Base-by-base conservation (phyloP, 148 eudicot genomes). In the Bassia scoparia region DNA sequence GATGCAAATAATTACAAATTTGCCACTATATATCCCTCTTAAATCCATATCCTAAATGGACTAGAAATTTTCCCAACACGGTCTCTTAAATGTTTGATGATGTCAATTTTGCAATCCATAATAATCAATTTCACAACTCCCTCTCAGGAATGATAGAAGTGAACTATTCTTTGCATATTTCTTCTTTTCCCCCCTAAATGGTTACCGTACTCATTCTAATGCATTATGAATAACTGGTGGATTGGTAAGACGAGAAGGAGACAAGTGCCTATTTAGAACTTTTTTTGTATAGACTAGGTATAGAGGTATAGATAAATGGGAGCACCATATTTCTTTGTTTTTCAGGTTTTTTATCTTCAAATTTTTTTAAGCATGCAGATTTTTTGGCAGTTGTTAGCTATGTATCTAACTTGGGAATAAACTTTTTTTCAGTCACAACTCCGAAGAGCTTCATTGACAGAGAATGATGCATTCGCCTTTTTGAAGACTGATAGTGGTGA, bases 371-470 rank as follows among this genome's bases (percentile, higher is more conserved):
- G 54, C 29, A 37, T 73, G 31, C 49, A 34, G 15, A 37, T 29
- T 41, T 12, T 29, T 30, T 50, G 53, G 53, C 38, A 37, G n/a
- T 38, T n/a, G 37, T 31, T 15, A 34, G 41, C 24, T 56, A 24
- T n/a, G 31, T 46, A 50, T 41, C 56, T 64, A 54, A 71, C 65
- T 52, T n/a, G 38, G 29, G 2, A 5, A 6, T 30, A 20, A n/a
- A 38, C 11, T 30, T 69, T 44, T 69, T 78, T 81, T 24, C 86
- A 96, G 99, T 87, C 83, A 77, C 84, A 82, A 71, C 91, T 96
- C 53, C 84, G 87, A 71, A 90, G 94, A 83, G 92, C 90, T 75
- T 92, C 92, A 13, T 69, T 96, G 76, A 89, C 94, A 23, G 95
- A 78, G 70, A 79, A 76, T 49, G 92, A 86, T 68, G 97, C 97